phyloP scores from a whole-genome alignment of 2,329 filamentous ascomycete genomes.

The Biscogniauxia sp. region DNA sequence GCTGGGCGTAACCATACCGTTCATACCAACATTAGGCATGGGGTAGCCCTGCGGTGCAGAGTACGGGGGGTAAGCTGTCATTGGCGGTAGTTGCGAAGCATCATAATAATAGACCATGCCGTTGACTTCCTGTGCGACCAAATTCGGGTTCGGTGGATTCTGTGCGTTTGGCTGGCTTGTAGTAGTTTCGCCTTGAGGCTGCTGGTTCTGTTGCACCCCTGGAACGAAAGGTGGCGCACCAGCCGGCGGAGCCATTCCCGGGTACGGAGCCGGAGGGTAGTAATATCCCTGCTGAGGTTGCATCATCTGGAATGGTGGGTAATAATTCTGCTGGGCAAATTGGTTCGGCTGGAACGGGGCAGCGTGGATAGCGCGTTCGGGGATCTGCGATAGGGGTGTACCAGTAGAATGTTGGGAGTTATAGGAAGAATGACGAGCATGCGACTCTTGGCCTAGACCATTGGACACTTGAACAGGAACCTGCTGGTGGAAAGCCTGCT shows the following conservation, averaged over 20 bases:
- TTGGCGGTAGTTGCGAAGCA: constrained; percentile 64
- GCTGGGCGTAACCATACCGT: constrained; percentile 73
- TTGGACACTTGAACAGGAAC: constrained; percentile 73
- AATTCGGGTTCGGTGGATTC: constrained; percentile 52
- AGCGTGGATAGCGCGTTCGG: constrained; percentile 87
- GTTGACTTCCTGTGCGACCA: constrained; percentile 83
- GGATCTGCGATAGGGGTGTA: constrained; percentile 87
- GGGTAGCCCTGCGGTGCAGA: constrained; percentile 51
- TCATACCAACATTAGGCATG: constrained; percentile 61
- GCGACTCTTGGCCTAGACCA: constrained; percentile 55
- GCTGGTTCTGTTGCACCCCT: constrained; percentile 45
- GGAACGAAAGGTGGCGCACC: constrained; percentile 58
- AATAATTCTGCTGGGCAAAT: constrained; percentile 60
- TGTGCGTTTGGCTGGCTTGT: constrained; percentile 41
- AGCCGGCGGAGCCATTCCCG: constrained; percentile 33
- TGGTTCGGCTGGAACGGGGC: constrained; percentile 80
- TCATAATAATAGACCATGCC: constrained; percentile 97
- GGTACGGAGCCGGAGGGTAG: constrained; percentile 55
- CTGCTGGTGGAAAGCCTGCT: constrained; percentile 92
- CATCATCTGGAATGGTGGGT: constrained; percentile 57
- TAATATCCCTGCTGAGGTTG: constrained; percentile 64
- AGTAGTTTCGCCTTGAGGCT: constrained; percentile 35
- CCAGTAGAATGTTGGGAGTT: constrained; percentile 68
- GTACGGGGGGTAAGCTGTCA: constrained; percentile 48
- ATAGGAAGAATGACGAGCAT: constrained; percentile 67